Evolutionary conservation across 192 early-diverging fungal genomes (phyloP).

Genomic region (Gryganskiella cystojenkinii): DNA sequence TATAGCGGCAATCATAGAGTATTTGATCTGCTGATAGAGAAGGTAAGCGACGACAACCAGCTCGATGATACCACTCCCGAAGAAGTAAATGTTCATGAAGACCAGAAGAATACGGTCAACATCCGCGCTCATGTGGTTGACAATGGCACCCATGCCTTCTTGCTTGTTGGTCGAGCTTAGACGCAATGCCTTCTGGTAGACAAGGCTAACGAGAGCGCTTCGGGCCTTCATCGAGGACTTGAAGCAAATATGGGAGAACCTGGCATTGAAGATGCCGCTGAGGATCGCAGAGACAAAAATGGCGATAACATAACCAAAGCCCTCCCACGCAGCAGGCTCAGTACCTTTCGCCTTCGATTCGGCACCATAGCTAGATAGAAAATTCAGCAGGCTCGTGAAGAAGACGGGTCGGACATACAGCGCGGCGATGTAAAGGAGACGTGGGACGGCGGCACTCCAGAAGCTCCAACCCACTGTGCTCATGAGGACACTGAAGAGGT

Average conservation of each 20-base stretch:
- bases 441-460: constrained; percentile 12
- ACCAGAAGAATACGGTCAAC: constrained; percentile 55
- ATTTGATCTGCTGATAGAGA: constrained; percentile 74
- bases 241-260: constrained; percentile 75
- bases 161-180: constrained; percentile 70
- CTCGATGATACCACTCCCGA: constrained; percentile 74
- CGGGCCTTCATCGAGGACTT: constrained; percentile 68
- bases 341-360: constrained; percentile 35
- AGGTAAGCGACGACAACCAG: constrained; percentile 72
- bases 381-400: constrained; percentile 64
- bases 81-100: constrained; percentile 64
- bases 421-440: constrained; percentile 11
- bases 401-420: constrained; percentile 68
- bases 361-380: constrained; percentile 22
- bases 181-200: constrained; percentile 75
- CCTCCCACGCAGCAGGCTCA: constrained; percentile 55
- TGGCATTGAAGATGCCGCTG: constrained; percentile 65
- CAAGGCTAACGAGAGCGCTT: constrained; percentile 65
- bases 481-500: neutral
- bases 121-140: constrained; percentile 64
- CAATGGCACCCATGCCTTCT: constrained; percentile 75
- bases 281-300: constrained; percentile 59
- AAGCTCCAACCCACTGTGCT: constrained; percentile 14
- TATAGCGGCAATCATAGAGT: constrained; percentile 74
- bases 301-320: constrained; percentile 71